Evolutionary conservation across 2,329 filamentous ascomycete species (phyloP).

Genomic region (Didymella pomorum): DNA sequence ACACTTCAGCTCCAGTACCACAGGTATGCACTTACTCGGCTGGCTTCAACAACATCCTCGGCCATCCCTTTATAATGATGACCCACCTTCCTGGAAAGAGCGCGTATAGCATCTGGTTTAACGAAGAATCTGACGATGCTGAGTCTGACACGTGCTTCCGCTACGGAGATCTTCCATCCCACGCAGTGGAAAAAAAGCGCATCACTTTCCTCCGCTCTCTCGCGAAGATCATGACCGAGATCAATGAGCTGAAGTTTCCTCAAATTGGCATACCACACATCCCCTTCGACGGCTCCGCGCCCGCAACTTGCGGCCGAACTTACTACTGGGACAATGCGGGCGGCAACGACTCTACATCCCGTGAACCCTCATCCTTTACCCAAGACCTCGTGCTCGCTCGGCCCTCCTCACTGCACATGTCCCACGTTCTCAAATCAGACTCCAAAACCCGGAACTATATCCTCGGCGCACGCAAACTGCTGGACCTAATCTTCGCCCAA

Average conservation of each 20-base stretch:
- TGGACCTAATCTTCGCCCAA: constrained; percentile 11
- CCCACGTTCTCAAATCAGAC: not conserved
- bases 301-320: not conserved
- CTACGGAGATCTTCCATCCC: constrained; percentile 1
- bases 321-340: constrained; percentile 3
- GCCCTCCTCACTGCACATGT: not conserved
- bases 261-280: constrained; percentile 25
- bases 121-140: constrained; percentile 2
- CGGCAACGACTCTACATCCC: not conserved
- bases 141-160: not conserved
- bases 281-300: not conserved
- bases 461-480: not conserved
- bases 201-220: constrained; percentile 28
- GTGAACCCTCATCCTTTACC: no score
- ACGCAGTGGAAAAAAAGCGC: constrained; percentile 13
- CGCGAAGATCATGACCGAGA: constrained; percentile 16
- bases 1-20: constrained; percentile 21
- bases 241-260: constrained; percentile 23
- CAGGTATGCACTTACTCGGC: constrained; percentile 22
- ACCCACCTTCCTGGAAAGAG: constrained; percentile 19
- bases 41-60: constrained; percentile 19
- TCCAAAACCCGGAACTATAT: not conserved
- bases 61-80: constrained; percentile 32
- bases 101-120: constrained; percentile 24
- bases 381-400: no score